Base-by-base conservation (phyloP, 495 filamentous ascomycete genomes). In the Neurospora sublineolata region DNA sequence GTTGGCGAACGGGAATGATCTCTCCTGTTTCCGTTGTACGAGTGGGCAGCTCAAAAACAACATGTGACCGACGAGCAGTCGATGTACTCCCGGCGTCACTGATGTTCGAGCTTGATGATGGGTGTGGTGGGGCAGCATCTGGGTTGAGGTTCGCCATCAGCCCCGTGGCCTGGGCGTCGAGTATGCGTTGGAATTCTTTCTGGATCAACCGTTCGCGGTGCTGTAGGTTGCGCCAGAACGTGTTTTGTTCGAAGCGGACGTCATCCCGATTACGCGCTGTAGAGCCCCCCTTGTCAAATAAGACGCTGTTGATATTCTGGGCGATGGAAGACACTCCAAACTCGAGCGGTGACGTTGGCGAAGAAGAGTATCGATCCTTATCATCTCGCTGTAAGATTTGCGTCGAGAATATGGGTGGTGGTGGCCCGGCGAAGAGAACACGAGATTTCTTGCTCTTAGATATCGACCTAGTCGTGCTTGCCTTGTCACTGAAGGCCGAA, bases 81-180 rank as follows among this genome's bases (percentile, higher is more conserved):
- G 82, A 82, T 44, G 72, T 78, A 69, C 79, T 84, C 14, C 83
- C 81, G 0, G 78, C 77, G 68, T 81, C 81, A 44, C 75, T 77
- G 5, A 72, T 33, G 41, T 73, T 36, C 8, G 73, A 71, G 68
- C 68, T 44, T 39, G 73, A 20, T 8, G 41, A 20, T 10, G 41
- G n/a, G 33, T 36, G 33, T 10, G 69, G 42, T 2, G 71, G 68
- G 8, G 73, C 68, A 6, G 71, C 72, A 39, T 64, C 44, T 8
- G 75, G 76, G 37, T 80, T 77, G 5, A 75, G 68, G 64, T 77
- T 72, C 36, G 70, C 83, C 23, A 76, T 82, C 42, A 97, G 84
- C 36, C 92, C 92, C 42, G 90, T 87, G 64, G 90, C 90, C 80
- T 98, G 94, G 0, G 92, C 91, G 81, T 98, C 94, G 37, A 98